These are phyloP conservation scores for Malbranchea zuffiana DNA, from an alignment of 2,329 filamentous ascomycete genomes.

Conservation along the genomic window DNA sequence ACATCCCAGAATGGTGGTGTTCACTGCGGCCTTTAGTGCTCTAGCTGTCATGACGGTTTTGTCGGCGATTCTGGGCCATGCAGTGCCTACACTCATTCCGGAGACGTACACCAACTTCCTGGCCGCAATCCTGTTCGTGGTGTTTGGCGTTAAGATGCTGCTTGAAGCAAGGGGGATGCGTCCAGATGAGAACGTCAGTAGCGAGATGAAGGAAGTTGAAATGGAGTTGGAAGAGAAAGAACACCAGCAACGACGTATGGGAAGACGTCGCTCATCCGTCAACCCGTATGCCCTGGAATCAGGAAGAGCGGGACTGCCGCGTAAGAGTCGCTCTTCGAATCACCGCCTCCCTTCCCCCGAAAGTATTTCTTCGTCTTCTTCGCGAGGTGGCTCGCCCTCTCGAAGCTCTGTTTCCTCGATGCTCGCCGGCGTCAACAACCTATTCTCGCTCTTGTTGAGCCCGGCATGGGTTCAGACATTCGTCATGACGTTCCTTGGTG, in stretches of 20 bases:
- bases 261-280: conserved; percentile 54
- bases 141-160: conserved; percentile 77
- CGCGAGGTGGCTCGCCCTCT: conserved; percentile 46
- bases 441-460: conserved; percentile 77
- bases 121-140: conserved; percentile 72
- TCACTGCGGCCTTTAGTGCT: conserved; percentile 86
- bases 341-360: conserved; percentile 70
- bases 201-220: conserved; percentile 97
- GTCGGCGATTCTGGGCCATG: conserved; percentile 83
- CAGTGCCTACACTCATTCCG: conserved; percentile 78
- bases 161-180: conserved; percentile 82
- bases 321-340: conserved; percentile 58
- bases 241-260: conserved; percentile 57
- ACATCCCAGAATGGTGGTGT: conserved; percentile 83
- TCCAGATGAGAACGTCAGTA: conserved; percentile 79
- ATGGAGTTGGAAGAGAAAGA: conserved; percentile 90
- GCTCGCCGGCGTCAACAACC: conserved; percentile 65
- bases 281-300: conserved; percentile 71
- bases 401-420: conserved; percentile 36
- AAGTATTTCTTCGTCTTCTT: conserved; percentile 66
- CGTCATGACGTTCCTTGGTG: conserved; percentile 95
- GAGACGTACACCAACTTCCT: conserved; percentile 84
- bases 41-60: conserved; percentile 90
- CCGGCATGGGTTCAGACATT: conserved; percentile 99
- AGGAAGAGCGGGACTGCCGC: conserved; percentile 50